phyloP scores from a whole-genome alignment of 2,329 filamentous ascomycete genomes.

The Eutypella sp. region DNA sequence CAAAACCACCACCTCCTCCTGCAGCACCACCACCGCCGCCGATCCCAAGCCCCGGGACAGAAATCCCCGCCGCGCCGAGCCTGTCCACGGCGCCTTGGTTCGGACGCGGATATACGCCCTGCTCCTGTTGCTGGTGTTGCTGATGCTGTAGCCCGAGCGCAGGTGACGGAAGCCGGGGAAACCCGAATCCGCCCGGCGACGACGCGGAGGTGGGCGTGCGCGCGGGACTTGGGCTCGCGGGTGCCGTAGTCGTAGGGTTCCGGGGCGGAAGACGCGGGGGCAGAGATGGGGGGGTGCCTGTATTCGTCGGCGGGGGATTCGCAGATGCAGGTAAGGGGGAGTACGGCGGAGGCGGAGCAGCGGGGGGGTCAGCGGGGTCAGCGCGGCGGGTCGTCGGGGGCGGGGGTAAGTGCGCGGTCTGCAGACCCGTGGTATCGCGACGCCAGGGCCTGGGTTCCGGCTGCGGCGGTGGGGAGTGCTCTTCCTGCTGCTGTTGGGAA shows the following conservation, averaged over 20 bases:
- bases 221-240: constrained; percentile 38
- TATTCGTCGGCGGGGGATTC: constrained; percentile 24
- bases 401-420: constrained; percentile 63
- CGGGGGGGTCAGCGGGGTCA: constrained; percentile 21
- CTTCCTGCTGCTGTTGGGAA: constrained; percentile 8
- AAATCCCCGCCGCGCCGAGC: constrained; percentile 69
- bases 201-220: constrained; percentile 11
- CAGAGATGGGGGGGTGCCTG: constrained; percentile 43
- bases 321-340: too few species aligned
- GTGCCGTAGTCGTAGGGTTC: constrained; percentile 34
- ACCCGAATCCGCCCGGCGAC: not conserved
- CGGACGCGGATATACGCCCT: too few species aligned
- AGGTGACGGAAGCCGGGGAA: not conserved
- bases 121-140: too few species aligned
- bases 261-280: constrained; percentile 71
- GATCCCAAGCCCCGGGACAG: constrained; percentile 74
- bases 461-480: constrained; percentile 19
- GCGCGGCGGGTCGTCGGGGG: constrained; percentile 58
- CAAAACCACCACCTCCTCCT: constrained; percentile 19
- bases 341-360: constrained; percentile 23
- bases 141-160: constrained; percentile 23
- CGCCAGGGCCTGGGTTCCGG: constrained; percentile 57
- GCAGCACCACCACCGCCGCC: constrained; percentile 31
- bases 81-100: constrained; percentile 58
- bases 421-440: constrained; percentile 65